phyloP scores from a whole-genome alignment of 1,139 yeast genomes.

The Cylindricascospora bacillispora region DNA sequence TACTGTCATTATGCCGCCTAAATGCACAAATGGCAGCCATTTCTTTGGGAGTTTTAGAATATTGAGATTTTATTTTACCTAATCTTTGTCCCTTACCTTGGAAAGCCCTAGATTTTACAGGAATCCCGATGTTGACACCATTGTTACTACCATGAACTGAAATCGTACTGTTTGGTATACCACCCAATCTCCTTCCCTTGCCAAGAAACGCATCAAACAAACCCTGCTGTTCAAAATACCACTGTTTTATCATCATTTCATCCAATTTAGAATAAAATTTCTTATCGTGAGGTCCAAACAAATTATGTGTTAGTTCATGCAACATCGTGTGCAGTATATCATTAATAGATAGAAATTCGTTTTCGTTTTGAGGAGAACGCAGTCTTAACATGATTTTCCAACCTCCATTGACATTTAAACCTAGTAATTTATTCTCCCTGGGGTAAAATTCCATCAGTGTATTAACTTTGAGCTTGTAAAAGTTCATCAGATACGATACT shows the following conservation, averaged over 20 bases:
- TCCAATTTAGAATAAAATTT: conserved; percentile 57
- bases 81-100: conserved; percentile 4
- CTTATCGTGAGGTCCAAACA: conserved; percentile 68
- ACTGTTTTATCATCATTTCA: conserved; percentile 45
- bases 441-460: conserved; percentile 77
- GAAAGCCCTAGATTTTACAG: neutral
- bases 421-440: conserved; percentile 50
- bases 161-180: conserved; percentile 6
- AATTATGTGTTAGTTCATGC: conserved; percentile 80
- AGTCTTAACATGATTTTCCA: conserved; percentile 60
- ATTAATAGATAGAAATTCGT: conserved; percentile 50
- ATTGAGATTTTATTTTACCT: conserved; percentile 6
- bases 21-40: conserved; percentile 59
- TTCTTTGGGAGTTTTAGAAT: conserved; percentile 28
- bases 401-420: conserved; percentile 82
- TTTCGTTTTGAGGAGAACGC: conserved; percentile 44
- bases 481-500: conserved; percentile 67
- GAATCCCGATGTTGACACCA: conserved; percentile 8
- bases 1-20: conserved; percentile 35
- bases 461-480: conserved; percentile 52
- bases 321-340: conserved; percentile 70
- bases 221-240: conserved; percentile 36
- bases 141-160: neutral
- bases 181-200: conserved; percentile 45
- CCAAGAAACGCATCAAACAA: conserved; percentile 30